Percentiles rank a stretch among this genome's conserved stretches.
These are phyloP conservation scores for Codiaeum variegatum DNA, from an alignment of 441 rosid species.

Conservation along the genomic window DNA sequence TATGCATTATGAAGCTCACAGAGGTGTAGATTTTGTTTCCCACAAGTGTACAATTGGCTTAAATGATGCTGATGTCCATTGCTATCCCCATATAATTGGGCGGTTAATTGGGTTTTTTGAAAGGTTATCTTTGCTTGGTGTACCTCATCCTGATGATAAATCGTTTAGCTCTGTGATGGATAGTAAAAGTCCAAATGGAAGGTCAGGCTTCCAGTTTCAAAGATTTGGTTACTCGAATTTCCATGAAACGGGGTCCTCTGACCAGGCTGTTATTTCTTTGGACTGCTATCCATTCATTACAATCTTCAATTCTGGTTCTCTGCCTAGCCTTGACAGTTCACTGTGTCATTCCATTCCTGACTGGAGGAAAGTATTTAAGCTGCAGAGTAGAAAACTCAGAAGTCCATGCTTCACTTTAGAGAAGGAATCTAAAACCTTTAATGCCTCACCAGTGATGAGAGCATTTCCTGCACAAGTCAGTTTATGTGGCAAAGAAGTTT, in stretches of 20 bases:
- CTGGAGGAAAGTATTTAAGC: constrained; percentile 52
- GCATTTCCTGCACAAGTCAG: constrained; percentile 24
- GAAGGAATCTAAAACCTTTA: constrained; percentile 27
- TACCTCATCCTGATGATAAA: constrained; percentile 28
- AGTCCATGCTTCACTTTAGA: constrained; percentile 35
- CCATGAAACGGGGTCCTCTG: constrained; percentile 46
- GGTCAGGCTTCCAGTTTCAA: constrained; percentile 45
- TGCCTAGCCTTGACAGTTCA: constrained; percentile 54
- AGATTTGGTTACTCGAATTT: constrained; percentile 82
- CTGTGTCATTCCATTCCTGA: constrained; percentile 45
- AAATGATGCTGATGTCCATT: constrained; percentile 75
- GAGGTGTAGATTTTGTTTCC: constrained; percentile 27
- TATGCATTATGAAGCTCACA: constrained; percentile 54
- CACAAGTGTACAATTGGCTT: constrained; percentile 46
- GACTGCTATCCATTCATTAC: constrained; percentile 74
- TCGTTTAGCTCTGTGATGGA: constrained; percentile 25
- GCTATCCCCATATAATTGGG: constrained; percentile 66
- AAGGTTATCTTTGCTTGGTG: constrained; percentile 43
- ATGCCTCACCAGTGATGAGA: constrained; percentile 21
- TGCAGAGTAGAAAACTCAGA: constrained; percentile 38
- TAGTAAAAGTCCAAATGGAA: constrained; percentile 28
- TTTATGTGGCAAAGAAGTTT: constrained; percentile 28
- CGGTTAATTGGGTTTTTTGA: constrained; percentile 51
- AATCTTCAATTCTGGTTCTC: constrained; percentile 47
- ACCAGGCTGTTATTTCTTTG: constrained; percentile 53